A percentile compares a stretch with the other conserved stretches of the same genome.
Conservation (phyloP, 1,284 basidiomycete genomes). For the Cryptococcus sp. region DNA sequence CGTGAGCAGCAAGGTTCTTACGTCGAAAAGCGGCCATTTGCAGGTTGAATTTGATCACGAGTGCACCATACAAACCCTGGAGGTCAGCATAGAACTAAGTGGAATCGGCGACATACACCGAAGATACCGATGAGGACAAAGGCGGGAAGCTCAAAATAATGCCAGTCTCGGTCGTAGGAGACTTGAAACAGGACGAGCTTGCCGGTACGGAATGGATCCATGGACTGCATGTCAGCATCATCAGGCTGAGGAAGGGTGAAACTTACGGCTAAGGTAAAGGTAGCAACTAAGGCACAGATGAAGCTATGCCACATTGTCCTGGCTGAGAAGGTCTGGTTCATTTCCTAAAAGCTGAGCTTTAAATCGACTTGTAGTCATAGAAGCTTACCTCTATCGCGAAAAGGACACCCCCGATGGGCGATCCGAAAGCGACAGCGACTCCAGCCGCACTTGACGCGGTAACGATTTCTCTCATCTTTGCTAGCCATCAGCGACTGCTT, state of each 20-base stretch:
- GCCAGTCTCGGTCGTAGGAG: conserved; percentile 96
- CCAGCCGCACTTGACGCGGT: conserved; percentile 96
- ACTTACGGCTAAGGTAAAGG: conserved; percentile 86
- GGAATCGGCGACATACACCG: conserved; percentile 59
- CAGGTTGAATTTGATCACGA: conserved; percentile 95
- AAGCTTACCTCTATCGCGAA: conserved; percentile 62
- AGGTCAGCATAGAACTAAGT: conserved; percentile 4
- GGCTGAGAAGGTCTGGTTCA: conserved; percentile 95
- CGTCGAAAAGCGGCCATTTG: conserved; percentile 91
- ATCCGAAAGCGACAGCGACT: conserved; percentile 95
- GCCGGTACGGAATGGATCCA: conserved; percentile 98
- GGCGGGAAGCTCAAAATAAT: conserved; percentile 97
- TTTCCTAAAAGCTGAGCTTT: conserved; percentile 66
- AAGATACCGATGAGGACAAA: conserved; percentile 93
- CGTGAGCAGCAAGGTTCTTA: conserved; percentile 78
- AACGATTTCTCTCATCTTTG: conserved; percentile 91
- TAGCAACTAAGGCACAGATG: conserved; percentile 93
- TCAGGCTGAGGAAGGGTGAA: not conserved
- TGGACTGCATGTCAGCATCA: conserved; percentile 58
- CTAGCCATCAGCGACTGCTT: conserved; percentile 50
- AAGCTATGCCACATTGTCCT: conserved; percentile 99
- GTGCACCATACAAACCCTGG: conserved; percentile 92
- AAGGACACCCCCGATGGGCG: conserved; percentile 93
- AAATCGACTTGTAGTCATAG: not conserved
- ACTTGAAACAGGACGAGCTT: conserved; percentile 98